phyloP scores from a whole-genome alignment of 306 rosid genomes.

The Inga leiocalycina region DNA sequence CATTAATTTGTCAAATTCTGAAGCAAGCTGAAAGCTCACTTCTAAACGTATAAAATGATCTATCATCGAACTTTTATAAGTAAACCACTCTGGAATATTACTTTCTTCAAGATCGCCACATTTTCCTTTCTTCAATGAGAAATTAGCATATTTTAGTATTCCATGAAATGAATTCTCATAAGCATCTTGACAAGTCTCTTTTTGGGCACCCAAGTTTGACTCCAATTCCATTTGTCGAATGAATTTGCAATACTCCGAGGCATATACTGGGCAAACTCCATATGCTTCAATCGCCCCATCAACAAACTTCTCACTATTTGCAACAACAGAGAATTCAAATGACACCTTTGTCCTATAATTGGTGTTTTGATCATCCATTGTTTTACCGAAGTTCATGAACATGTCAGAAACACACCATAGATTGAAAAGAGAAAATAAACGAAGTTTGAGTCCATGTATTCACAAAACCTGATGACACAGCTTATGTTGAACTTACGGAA shows the following conservation, averaged over 20 bases:
- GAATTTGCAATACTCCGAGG: background rate
- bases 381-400: too few relatives aligned
- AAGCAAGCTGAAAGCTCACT: background rate
- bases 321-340: too few relatives aligned
- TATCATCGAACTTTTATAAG: background rate
- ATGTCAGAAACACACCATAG: too few relatives aligned
- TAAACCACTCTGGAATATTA: background rate
- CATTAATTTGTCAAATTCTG: background rate
- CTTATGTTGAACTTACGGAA: constrained; percentile 66
- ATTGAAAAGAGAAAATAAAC: too few relatives aligned
- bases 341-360: too few relatives aligned
- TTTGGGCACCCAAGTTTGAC: background rate
- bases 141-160: background rate
- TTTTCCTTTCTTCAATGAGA: background rate
- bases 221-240: background rate
- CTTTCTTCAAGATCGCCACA: background rate
- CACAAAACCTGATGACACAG: constrained; percentile 55
- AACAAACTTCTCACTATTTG: too few relatives aligned
- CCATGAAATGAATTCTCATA: background rate
- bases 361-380: too few relatives aligned
- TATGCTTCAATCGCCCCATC: too few relatives aligned
- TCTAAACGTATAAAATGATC: rapidly evolving
- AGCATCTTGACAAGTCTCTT: background rate
- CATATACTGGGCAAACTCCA: background rate
- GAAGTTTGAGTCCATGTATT: constrained; percentile 60